phyloP scores from a whole-genome alignment of 768 basidiomycete species.

The Mycena galericulata region DNA sequence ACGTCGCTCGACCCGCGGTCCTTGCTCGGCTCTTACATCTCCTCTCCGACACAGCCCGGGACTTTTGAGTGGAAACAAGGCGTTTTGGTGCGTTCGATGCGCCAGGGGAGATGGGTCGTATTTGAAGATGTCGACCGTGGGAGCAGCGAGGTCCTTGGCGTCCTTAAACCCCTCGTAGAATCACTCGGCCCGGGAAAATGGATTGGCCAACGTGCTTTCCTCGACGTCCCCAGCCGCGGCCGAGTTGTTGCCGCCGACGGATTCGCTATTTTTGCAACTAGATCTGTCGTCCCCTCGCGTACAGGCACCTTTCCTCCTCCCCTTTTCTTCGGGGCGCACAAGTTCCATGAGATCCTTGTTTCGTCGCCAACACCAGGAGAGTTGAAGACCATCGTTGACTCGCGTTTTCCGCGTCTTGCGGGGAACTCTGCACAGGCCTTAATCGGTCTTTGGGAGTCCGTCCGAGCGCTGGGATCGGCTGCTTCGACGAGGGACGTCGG shows the following conservation, averaged over 20 bases:
- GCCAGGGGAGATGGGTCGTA: constrained; percentile 92
- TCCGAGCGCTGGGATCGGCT: constrained; percentile 63
- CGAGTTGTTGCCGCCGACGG: constrained; percentile 78
- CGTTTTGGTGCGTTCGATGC: constrained; percentile 88
- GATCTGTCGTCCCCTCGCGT: constrained; percentile 68
- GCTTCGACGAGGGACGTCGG: constrained; percentile 74
- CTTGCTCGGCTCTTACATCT: constrained; percentile 92
- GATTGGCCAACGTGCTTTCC: constrained; percentile 76
- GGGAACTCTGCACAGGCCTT: constrained; percentile 60
- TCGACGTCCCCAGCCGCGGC: constrained; percentile 83
- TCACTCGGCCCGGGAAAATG: constrained; percentile 75
- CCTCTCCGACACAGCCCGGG: constrained; percentile 85
- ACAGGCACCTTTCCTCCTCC: constrained; percentile 65
- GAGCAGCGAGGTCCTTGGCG: constrained; percentile 88
- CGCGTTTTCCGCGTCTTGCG: constrained; percentile 73
- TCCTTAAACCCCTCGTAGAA: constrained; percentile 87
- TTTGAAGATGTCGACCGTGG: constrained; percentile 94
- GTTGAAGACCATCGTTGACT: constrained; percentile 74
- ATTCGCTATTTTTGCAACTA: constrained; percentile 92
- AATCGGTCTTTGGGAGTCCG: constrained; percentile 76
- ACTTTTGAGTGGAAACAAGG: constrained; percentile 98
- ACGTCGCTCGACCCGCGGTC: constrained; percentile 95
- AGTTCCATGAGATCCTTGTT: constrained; percentile 80
- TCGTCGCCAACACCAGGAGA: constrained; percentile 74
- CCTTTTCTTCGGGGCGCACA: constrained; percentile 87